These are phyloP conservation scores for Penicillium sp. DNA, from an alignment of 2,329 filamentous ascomycete species.

Conservation along the genomic window DNA sequence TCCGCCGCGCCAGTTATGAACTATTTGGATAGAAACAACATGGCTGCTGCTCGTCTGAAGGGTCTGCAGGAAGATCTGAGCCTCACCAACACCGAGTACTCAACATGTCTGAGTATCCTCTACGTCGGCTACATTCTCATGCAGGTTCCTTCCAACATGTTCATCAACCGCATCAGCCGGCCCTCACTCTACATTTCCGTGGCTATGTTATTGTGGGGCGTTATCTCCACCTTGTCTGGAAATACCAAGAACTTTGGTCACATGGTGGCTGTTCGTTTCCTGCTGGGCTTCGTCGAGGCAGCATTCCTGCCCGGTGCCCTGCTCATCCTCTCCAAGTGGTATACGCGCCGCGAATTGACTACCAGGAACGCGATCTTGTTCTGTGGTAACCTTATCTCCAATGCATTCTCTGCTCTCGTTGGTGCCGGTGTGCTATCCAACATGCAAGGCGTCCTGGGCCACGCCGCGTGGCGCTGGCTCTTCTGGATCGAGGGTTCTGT, in stretches of 20 bases:
- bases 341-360: constrained; percentile 48
- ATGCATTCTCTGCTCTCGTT: constrained; percentile 48
- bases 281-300: constrained; percentile 42
- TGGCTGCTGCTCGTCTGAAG: constrained; percentile 42
- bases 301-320: constrained; percentile 42
- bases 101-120: constrained; percentile 45
- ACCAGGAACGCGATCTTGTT: constrained; percentile 50
- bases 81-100: constrained; percentile 40
- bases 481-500: constrained; percentile 57
- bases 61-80: constrained; percentile 41
- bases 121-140: constrained; percentile 51
- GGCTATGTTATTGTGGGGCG: constrained; percentile 57
- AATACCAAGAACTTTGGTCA: constrained; percentile 37
- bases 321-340: constrained; percentile 49
- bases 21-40: constrained; percentile 45
- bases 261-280: constrained; percentile 41
- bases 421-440: constrained; percentile 48
- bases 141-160: constrained; percentile 50
- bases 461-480: constrained; percentile 50
- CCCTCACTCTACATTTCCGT: constrained; percentile 48
- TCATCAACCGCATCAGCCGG: constrained; percentile 48
- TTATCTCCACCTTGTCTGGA: constrained; percentile 60
- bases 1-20: constrained; percentile 22
- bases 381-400: constrained; percentile 49
- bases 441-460: constrained; percentile 43